These are phyloP conservation scores for Monosporozyma unispora DNA, from an alignment of 805 yeast species.

Conservation along the genomic window DNA sequence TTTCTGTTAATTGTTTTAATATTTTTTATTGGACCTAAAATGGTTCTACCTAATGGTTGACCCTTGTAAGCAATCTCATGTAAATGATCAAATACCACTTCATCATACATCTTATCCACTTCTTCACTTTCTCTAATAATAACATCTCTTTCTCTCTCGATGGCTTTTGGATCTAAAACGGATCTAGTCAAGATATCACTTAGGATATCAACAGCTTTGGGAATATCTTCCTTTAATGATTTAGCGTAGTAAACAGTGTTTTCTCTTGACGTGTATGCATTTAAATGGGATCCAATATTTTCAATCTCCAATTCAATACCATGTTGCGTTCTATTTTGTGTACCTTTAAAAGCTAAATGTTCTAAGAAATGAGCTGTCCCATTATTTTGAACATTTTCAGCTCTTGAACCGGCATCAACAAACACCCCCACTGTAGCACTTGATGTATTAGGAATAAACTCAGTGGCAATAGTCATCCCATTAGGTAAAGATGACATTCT, in stretches of 20 bases:
- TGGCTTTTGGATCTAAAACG: slow-evolving; percentile 69
- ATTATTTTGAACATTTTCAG: slow-evolving; percentile 72
- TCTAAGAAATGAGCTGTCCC: slow-evolving; percentile 98
- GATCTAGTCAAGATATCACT: slow-evolving; percentile 86
- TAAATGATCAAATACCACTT: slow-evolving; percentile 92
- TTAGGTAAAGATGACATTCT: slow-evolving; percentile 71
- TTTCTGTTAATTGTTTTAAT: slow-evolving; percentile 68
- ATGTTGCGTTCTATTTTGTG: slow-evolving; percentile 68
- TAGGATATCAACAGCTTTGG: slow-evolving; percentile 76
- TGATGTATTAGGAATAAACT: slow-evolving; percentile 71
- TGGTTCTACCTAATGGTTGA: slow-evolving; percentile 94
- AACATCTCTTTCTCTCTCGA: slow-evolving; percentile 93
- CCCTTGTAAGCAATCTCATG: slow-evolving; percentile 86
- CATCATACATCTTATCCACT: slow-evolving; percentile 97
- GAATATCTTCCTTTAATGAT: slow-evolving; percentile 70
- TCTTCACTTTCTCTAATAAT: slow-evolving; percentile 95
- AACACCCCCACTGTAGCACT: slow-evolving; percentile 98
- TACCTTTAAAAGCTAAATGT: slow-evolving; percentile 95
- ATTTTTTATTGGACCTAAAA: slow-evolving; percentile 86
- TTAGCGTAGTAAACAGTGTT: slow-evolving; percentile 95
- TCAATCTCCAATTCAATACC: slow-evolving; percentile 88
- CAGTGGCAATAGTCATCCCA: slow-evolving; percentile 92
- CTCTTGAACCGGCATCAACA: slow-evolving; percentile 98
- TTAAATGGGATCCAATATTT: slow-evolving; percentile 91
- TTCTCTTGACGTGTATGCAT: slow-evolving; percentile 97